Percentiles rank a stretch among this genome's conserved stretches.
Conservation (phyloP, 768 basidiomycete species). For the Tephrocybe sp. region DNA sequence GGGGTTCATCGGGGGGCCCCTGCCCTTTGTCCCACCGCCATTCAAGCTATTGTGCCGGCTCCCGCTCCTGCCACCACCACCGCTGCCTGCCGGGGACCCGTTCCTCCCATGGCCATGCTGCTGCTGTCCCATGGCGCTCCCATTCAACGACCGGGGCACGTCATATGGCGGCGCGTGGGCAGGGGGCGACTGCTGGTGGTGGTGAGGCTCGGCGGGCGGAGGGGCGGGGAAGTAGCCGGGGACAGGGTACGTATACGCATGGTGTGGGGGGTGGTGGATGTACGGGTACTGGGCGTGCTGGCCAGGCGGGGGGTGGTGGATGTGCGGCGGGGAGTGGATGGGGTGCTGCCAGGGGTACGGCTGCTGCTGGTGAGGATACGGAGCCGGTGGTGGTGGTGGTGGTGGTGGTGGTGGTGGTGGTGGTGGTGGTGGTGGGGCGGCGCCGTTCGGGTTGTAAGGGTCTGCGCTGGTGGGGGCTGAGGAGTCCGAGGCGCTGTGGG, state of each 20-base stretch:
- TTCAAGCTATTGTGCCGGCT: slow-evolving; percentile 29
- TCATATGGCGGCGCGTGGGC: slow-evolving; percentile 28
- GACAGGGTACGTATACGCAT: slow-evolving; percentile 27
- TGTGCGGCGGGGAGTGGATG: slow-evolving; percentile 32
- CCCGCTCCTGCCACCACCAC: slow-evolving; percentile 28
- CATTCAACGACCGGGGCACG: slow-evolving; percentile 26
- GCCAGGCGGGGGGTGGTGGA: slow-evolving; percentile 28
- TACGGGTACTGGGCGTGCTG: slow-evolving; percentile 36
- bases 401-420: too few relatives aligned
- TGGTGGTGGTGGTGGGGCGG: not conserved
- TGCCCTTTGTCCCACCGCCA: slow-evolving; percentile 25
- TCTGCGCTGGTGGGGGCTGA: slow-evolving; percentile 30
- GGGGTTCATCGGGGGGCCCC: slow-evolving; percentile 32
- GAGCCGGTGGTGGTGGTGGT: too few relatives aligned
- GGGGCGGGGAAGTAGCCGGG: slow-evolving; percentile 28
- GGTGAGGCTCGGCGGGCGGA: slow-evolving; percentile 24
- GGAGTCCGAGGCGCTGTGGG: slow-evolving; percentile 33
- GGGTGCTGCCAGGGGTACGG: slow-evolving; percentile 39
- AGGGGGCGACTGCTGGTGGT: slow-evolving; percentile 23
- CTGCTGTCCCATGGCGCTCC: slow-evolving; percentile 20
- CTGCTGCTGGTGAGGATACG: too few relatives aligned
- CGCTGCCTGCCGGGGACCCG: slow-evolving; percentile 24
- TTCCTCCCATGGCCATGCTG: slow-evolving; percentile 13
- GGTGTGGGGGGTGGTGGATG: slow-evolving; percentile 26
- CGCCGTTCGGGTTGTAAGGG: slow-evolving; percentile 28